Conservation (phyloP, 148 eudicot species). For the Fagopyrum homotropicum region DNA sequence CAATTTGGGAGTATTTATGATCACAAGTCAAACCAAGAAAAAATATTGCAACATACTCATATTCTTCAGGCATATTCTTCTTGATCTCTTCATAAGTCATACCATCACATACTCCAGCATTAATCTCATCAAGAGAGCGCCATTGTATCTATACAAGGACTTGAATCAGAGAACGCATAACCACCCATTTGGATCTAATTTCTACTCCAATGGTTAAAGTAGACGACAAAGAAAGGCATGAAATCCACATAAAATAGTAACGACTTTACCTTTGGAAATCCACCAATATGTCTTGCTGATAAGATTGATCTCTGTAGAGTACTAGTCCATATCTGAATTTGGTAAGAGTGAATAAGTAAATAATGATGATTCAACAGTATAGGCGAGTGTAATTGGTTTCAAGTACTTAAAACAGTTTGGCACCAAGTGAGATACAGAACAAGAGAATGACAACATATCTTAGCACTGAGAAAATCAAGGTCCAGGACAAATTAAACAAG, state of each 20-base stretch:
- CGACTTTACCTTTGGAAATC: constrained; percentile 75
- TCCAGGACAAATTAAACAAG: not conserved
- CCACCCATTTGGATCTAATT: constrained; percentile 8
- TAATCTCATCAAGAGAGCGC: constrained; percentile 98
- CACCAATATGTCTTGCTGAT: constrained; percentile 75
- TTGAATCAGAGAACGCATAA: constrained; percentile 1
- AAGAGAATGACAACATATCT: not conserved
- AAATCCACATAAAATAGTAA: not conserved
- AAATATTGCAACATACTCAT: constrained; percentile 43
- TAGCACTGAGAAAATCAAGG: not conserved
- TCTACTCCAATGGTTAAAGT: constrained; percentile 10
- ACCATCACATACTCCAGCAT: constrained; percentile 97
- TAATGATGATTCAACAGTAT: not conserved
- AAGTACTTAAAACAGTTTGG: not conserved
- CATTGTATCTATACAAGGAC: constrained; percentile 65
- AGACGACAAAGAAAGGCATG: not conserved
- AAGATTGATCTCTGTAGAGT: constrained; percentile 91
- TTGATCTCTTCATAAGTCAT: constrained; percentile 93
- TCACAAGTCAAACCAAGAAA: not conserved
- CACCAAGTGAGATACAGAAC: not conserved
- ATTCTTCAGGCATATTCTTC: constrained; percentile 97
- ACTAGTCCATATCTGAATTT: constrained; percentile 90
- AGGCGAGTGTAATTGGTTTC: not conserved
- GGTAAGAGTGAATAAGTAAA: not conserved
- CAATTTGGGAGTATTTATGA: not conserved